Evolutionary conservation across 2,329 filamentous ascomycete genomes (phyloP), one percentile per base, ranked within the genome.

Genomic region (Diaporthe ampelina): DNA sequence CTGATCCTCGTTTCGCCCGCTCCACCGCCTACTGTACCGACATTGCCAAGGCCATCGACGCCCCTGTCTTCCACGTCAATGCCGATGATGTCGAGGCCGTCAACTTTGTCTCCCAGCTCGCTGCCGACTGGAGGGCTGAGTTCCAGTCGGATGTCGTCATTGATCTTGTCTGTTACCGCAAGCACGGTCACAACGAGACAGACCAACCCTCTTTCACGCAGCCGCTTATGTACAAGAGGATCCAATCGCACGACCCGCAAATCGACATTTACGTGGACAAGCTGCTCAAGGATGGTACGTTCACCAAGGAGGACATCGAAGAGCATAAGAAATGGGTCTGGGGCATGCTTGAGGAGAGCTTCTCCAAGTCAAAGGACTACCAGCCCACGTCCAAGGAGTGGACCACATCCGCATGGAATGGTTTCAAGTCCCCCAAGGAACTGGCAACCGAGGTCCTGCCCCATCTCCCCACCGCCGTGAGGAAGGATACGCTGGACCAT

Each of bases 301-400:
- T 99, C 87, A 98, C 94, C 78, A 96, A 98, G 87, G 95, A 97
- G 80, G 97, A 99, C 82, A 93, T 99, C 75, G 96, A 99, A 74
- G 97, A 99, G 89, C 97, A 99, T 90, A 98, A 97, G 90, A 94
- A 97, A 84, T 99, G 97, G 97, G 97, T 98, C 75, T 99, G 96
- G 97, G 94, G 94, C 76, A 98, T 98, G 95, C 90, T 99, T 74
- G 96, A 98, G 82, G 96, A 98, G 84, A 98, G 95, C 86, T 99
- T 98, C 85, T 90, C 95, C 80, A 95, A 96, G 85, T 98, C 95
- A 85, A 98, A 97, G 86, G 96, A 99, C 81, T 99, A 99, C 86
- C 94, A 96, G 84, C 95, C 97, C 59, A 97, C 94, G 54, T 94
- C 95, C 78, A 97, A 98, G 87, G 97, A 99, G 86, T 99, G 97